Evolutionary conservation across 1,284 basidiomycete genomes (phyloP).

Genomic region (Puccinia polysora): DNA sequence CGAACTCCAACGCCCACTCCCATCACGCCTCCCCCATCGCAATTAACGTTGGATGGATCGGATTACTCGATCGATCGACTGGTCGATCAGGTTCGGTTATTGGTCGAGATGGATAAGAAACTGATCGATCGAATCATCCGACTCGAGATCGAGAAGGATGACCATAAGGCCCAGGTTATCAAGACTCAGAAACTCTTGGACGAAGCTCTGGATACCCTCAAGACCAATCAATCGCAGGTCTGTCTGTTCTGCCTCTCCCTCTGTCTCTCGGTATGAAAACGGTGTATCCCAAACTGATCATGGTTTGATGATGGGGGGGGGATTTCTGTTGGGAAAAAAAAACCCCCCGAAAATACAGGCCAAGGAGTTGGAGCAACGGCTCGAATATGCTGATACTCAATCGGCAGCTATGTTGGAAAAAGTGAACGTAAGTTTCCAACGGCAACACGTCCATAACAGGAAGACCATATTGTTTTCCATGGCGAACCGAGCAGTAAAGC

Average conservation of each 20-base stretch:
- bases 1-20: neutral
- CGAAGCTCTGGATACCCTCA: constrained; percentile 10
- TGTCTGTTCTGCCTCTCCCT: neutral
- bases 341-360: neutral
- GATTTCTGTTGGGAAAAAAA: neutral
- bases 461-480: neutral
- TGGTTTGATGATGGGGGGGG: neutral
- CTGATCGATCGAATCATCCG: neutral
- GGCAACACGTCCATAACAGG: too few relatives aligned
- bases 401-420: constrained; percentile 32
- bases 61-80: constrained; percentile 1
- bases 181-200: constrained; percentile 3
- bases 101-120: constrained; percentile 24
- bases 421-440: constrained; percentile 34
- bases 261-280: neutral
- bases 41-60: neutral
- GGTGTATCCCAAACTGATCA: neutral
- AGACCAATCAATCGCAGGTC: constrained; percentile 24
- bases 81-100: neutral
- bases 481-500: too few relatives aligned
- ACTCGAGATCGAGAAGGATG: constrained; percentile 14
- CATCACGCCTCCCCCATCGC: neutral
- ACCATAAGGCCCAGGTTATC: neutral
- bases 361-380: constrained; percentile 21
- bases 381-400: constrained; percentile 26